Evolutionary conservation across 2,329 filamentous ascomycete genomes (phyloP), one percentile per base, ranked within the genome.

Genomic region (Lasiodiplodia sp.): DNA sequence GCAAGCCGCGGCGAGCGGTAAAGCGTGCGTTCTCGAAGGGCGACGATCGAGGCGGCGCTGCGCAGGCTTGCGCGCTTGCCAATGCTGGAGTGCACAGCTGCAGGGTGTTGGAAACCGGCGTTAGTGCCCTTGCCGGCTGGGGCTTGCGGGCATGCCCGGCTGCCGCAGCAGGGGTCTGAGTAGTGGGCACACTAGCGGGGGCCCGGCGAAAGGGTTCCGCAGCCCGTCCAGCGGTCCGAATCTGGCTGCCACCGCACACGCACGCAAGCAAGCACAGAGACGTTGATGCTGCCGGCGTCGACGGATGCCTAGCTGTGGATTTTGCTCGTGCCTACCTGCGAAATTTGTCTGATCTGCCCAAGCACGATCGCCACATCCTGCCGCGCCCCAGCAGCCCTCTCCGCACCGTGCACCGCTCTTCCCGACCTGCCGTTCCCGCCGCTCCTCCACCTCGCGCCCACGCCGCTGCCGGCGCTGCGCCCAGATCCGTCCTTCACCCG

Each of bases 1-100:
- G 71, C 69, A 66, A 72, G 67, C 74, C 76, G 72, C 77, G 74
- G 77, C 74, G 76, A 72, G 78, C 77, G 77, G 72, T 63, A 70
- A 69, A 70, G 66, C 44, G 60, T 25, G 78, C 75, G 77, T 77
- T 74, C 74, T 70, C 56, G 67, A 67, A 70, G 69, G 52, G 37
- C 28, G 40, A 51, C 57, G 67, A 65, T 68, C 51, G 58, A 68
- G 66, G 67, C 65, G 65, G 53, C 56, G 55, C 66, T 62, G 58
- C 58, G 31, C 60, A 64, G 51, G 60, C 60, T 64, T 51, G 60
- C 60, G 25, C 51, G 58, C 58, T 37, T 64, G 60, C 60, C 60
- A 64, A 64, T 64, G 60, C 31, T 64, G 60, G 44, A 64, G 60
- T 52, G 57, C 57, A 23, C 38, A 60, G 60, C 60, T 64, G 65